Conservation (phyloP, 768 basidiomycete species). For the Auricularia cornea region DNA sequence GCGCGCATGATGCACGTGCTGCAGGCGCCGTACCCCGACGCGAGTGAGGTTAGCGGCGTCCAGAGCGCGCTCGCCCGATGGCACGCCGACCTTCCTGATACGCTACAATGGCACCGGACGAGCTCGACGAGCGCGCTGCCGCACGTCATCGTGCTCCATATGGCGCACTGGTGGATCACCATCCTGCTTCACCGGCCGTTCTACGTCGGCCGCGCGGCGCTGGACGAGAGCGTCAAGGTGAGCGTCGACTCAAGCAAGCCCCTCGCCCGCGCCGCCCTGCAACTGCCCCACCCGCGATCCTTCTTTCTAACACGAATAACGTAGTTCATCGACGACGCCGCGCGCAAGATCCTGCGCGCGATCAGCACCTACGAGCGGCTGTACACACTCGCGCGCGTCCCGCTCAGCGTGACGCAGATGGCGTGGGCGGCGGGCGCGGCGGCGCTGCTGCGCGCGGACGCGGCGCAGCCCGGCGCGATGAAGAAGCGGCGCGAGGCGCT, state of each 20-base stretch:
- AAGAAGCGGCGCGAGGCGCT: background rate
- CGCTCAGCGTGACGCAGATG: background rate
- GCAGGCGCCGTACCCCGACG: background rate
- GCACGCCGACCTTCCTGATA: background rate
- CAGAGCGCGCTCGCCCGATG: background rate
- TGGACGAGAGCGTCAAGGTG: background rate
- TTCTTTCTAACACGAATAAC: too few relatives aligned
- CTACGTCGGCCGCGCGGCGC: constrained; percentile 11
- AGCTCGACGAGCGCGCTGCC: constrained; percentile 45
- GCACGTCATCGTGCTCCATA: constrained; percentile 48
- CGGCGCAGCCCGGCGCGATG: background rate
- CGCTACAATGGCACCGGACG: constrained; percentile 20
- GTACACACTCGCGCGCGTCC: background rate
- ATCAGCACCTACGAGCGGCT: background rate
- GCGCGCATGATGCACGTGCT: background rate
- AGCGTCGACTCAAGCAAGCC: too few relatives aligned
- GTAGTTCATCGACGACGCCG: background rate
- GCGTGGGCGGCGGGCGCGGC: background rate
- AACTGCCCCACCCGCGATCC: too few relatives aligned
- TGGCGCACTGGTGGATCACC: constrained; percentile 49
- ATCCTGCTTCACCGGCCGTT: constrained; percentile 53
- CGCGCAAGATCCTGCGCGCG: background rate
- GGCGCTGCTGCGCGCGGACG: background rate
- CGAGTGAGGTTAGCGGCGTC: background rate
- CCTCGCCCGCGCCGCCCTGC: too few relatives aligned